A percentile compares a stretch with the other conserved stretches of the same genome.
These are phyloP conservation scores for Murraya paniculata DNA, from an alignment of 345 rosid genomes.

Conservation along the genomic window DNA sequence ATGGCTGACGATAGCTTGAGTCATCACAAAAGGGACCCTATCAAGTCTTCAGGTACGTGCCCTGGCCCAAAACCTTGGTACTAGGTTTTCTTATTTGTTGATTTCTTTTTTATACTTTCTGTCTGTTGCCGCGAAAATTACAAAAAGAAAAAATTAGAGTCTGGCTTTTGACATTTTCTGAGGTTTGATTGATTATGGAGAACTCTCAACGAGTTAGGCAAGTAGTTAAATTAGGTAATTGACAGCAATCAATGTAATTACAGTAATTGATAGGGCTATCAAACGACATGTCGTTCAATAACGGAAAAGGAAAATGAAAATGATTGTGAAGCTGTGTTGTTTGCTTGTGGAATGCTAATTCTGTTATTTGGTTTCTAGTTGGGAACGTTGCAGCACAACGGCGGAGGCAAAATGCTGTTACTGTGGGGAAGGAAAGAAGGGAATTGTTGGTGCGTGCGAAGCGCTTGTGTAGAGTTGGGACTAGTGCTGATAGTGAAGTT, in stretches of 20 bases:
- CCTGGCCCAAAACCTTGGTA: neutral
- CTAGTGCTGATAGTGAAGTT: constrained; percentile 41
- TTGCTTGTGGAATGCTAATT: constrained; percentile 6
- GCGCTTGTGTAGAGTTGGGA: constrained; percentile 78
- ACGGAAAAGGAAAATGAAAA: neutral
- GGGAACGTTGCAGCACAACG: constrained; percentile 78
- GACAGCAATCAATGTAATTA: neutral
- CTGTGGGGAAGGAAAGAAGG: constrained; percentile 88
- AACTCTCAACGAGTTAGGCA: neutral
- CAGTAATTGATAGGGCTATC: neutral
- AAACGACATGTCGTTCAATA: neutral
- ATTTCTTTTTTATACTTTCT: neutral
- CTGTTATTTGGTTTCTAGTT: constrained; percentile 37
- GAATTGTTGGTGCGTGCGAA: constrained; percentile 83
- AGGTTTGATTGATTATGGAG: neutral
- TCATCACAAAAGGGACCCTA: constrained; percentile 62
- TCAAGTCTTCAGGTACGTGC: constrained; percentile 63
- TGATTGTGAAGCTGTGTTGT: neutral
- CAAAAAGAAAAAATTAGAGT: neutral
- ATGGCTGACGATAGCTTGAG: constrained; percentile 72
- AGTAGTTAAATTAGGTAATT: neutral
- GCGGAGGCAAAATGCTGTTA: constrained; percentile 81
- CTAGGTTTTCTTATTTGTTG: constrained; percentile 16
- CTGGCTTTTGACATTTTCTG: neutral
- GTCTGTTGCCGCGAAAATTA: constrained; percentile 21